Percentiles rank a stretch among this genome's conserved stretches.
Conservation (phyloP, 441 rosid genomes). For the Euphorbia celastroides region DNA sequence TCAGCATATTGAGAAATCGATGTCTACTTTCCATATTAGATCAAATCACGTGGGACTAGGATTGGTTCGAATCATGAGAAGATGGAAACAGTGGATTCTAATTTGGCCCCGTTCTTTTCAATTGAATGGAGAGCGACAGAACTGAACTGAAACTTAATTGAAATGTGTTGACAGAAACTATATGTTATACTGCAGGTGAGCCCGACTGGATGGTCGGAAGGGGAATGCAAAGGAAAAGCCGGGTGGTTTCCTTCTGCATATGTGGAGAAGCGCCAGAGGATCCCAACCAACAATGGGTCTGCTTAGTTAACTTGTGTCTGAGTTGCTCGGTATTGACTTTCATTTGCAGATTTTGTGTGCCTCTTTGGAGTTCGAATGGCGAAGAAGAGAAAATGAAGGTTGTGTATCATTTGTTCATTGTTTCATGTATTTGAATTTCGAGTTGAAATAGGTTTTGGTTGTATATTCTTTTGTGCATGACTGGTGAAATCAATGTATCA, state of each 20-base stretch:
- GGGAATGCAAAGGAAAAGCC: slow-evolving; percentile 75
- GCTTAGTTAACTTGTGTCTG: slow-evolving; percentile 34
- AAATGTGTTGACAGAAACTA: slow-evolving; percentile 1
- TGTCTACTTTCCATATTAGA: not conserved
- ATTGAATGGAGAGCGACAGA: no score
- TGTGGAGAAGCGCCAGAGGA: slow-evolving; percentile 70
- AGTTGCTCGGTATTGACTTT: slow-evolving; percentile 4
- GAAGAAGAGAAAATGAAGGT: not conserved
- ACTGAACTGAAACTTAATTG: no score
- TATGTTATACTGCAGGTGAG: slow-evolving; percentile 46
- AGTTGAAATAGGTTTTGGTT: not conserved
- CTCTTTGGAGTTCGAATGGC: not conserved
- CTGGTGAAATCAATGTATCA: not conserved
- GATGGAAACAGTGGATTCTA: no score
- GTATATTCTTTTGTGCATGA: slow-evolving; percentile 17
- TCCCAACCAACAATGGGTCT: slow-evolving; percentile 46
- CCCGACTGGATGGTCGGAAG: slow-evolving; percentile 92
- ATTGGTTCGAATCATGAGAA: not conserved
- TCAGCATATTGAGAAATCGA: not conserved
- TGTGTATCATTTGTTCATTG: not conserved
- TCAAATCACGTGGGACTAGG: not conserved
- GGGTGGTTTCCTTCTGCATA: slow-evolving; percentile 88
- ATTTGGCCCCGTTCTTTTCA: no score
- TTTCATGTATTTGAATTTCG: not conserved
- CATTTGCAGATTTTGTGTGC: not conserved